Conservation (phyloP, 306 rosid species). For the Chamaecrista fasciculata region DNA sequence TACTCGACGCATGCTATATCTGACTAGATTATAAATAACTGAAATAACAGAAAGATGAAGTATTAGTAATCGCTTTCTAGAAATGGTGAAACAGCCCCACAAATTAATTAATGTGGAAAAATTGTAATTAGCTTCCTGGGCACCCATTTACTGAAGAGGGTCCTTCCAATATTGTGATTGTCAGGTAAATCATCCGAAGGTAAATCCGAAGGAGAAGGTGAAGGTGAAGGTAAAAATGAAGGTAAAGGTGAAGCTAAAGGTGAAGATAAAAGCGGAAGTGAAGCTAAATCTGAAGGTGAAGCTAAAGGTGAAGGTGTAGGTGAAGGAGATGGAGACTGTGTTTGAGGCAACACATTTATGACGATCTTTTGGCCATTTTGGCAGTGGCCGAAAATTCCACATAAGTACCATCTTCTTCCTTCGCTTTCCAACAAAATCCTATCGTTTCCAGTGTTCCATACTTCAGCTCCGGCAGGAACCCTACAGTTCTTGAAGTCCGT, state of each 20-base stretch:
- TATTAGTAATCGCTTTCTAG: too few species aligned
- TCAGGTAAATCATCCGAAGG: too few species aligned
- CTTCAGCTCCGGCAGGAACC: neutral
- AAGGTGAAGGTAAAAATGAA: neutral
- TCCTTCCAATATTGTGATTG: too few species aligned
- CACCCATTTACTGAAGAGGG: neutral
- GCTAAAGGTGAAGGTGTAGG: neutral
- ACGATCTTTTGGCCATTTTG: constrained; percentile 17
- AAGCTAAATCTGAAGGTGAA: neutral
- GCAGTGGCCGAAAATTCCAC: constrained; percentile 14
- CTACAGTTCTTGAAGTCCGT: constrained; percentile 21
- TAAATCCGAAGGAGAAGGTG: too few species aligned
- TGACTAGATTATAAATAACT: too few species aligned
- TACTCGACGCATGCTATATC: too few species aligned
- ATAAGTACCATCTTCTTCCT: constrained; percentile 32
- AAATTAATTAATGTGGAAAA: neutral
- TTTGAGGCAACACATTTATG: constrained; percentile 23
- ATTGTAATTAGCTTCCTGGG: neutral
- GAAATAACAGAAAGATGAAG: too few species aligned
- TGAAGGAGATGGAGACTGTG: constrained; percentile 8
- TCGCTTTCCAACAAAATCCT: neutral
- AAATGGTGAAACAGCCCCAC: neutral
- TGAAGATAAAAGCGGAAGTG: neutral
- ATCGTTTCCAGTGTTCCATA: constrained; percentile 8
- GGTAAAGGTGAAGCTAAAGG: neutral